Evolutionary conservation across 495 filamentous ascomycete species (phyloP).

Genomic region (Acidiella bohemica): DNA sequence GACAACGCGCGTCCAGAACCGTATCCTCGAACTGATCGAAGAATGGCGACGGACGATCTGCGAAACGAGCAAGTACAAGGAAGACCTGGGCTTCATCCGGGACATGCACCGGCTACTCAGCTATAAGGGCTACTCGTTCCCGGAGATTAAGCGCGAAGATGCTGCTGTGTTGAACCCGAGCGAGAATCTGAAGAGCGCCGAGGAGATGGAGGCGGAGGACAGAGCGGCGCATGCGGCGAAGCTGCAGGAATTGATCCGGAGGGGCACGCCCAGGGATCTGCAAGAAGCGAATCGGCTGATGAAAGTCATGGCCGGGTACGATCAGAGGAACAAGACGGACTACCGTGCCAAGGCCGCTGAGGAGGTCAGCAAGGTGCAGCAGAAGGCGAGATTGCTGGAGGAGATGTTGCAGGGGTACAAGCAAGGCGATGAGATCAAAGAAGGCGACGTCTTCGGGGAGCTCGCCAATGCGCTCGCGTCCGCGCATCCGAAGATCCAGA

Average conservation of each 20-base stretch:
- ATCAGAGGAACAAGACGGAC: constrained; percentile 88
- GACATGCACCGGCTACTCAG: constrained; percentile 95
- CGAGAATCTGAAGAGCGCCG: constrained; percentile 88
- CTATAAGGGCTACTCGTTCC: constrained; percentile 94
- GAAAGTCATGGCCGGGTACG: constrained; percentile 98
- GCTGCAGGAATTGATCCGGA: constrained; percentile 86
- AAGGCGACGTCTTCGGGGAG: constrained; percentile 94
- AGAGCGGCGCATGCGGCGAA: constrained; percentile 89
- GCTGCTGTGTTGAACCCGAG: constrained; percentile 94
- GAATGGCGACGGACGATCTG: constrained; percentile 98
- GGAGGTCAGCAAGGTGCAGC: constrained; percentile 83
- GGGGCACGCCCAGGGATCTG: constrained; percentile 80
- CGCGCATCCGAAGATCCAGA: constrained; percentile 95
- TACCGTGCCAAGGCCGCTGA: constrained; percentile 95
- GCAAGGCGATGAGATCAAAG: constrained; percentile 65
- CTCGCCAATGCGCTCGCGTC: constrained; percentile 82
- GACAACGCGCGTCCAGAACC: constrained; percentile 71
- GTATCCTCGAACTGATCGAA: constrained; percentile 92
- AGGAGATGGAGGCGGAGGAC: constrained; percentile 98
- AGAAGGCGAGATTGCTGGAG: constrained; percentile 81
- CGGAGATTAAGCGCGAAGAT: constrained; percentile 81
- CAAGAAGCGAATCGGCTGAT: constrained; percentile 94
- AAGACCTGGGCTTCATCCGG: constrained; percentile 87
- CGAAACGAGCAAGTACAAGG: constrained; percentile 91
- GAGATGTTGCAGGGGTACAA: constrained; percentile 80